A percentile compares a stretch with the other conserved stretches of the same genome.
Evolutionary conservation across 1,284 basidiomycete genomes (phyloP).

Genomic region (Rhodofomes roseus): DNA sequence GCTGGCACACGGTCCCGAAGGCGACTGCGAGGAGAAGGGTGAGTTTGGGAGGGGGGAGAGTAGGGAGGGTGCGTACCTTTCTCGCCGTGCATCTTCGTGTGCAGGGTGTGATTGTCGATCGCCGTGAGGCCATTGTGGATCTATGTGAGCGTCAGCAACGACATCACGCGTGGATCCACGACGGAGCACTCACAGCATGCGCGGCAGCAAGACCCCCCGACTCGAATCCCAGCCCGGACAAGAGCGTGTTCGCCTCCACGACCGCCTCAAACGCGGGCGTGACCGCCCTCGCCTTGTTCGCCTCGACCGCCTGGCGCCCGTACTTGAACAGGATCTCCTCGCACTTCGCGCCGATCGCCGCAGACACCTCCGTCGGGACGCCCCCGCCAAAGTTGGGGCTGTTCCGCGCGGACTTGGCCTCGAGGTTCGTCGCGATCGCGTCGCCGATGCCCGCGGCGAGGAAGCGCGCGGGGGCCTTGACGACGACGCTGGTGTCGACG

Average conservation of each 20-base stretch:
- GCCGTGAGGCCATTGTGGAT: conserved; percentile 33
- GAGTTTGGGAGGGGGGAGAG: neutral
- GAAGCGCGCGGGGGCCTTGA: conserved; percentile 30
- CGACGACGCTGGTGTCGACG: conserved; percentile 32
- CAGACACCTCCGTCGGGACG: conserved; percentile 28
- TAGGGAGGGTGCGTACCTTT: conserved; percentile 20
- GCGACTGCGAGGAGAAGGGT: conserved; percentile 18
- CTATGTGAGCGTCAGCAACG: conserved; percentile 11
- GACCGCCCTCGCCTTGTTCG: conserved; percentile 29
- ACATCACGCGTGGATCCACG: neutral
- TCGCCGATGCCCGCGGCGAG: conserved; percentile 33
- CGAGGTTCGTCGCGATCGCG: conserved; percentile 33
- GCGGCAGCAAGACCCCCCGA: conserved; percentile 33
- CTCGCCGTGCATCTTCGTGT: conserved; percentile 31
- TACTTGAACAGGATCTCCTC: conserved; percentile 35
- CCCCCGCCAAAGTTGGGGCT: conserved; percentile 32
- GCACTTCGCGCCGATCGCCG: conserved; percentile 31
- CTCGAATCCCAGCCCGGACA: conserved; percentile 32
- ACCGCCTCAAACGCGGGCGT: conserved; percentile 34
- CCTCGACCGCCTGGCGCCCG: conserved; percentile 32
- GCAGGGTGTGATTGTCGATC: conserved; percentile 26
- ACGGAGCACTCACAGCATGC: conserved; percentile 25
- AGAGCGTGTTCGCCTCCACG: conserved; percentile 33
- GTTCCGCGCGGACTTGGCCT: conserved; percentile 26
- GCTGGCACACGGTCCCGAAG: conserved; percentile 31